These are phyloP conservation scores for Nicotiana rustica DNA, from an alignment of 305 asterid genomes.

Conservation along the genomic window DNA sequence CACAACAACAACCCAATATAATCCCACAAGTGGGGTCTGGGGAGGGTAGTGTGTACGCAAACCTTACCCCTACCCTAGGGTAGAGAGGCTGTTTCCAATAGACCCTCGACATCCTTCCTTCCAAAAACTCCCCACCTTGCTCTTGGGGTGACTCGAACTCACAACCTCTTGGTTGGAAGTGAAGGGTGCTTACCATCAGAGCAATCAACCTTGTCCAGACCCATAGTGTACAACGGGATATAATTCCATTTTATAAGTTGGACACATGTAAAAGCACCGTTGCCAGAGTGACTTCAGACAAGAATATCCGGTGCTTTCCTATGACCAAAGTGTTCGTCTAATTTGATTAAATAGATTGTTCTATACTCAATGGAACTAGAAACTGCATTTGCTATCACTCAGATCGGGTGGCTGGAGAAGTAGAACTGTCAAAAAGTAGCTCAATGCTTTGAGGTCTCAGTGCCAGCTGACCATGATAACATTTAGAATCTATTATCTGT, in stretches of 20 bases:
- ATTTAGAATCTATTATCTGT: not conserved
- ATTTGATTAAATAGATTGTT: not conserved
- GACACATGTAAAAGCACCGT: not conserved
- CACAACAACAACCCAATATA: no score
- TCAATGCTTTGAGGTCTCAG: not conserved
- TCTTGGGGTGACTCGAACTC: no score
- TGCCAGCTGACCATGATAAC: not conserved
- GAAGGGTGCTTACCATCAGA: no score
- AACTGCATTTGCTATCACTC: constrained; percentile 11
- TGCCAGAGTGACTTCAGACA: not conserved
- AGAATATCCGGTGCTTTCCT: constrained; percentile 2
- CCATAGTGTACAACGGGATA: not conserved
- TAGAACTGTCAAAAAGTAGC: not conserved
- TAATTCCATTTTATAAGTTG: not conserved
- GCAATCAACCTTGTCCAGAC: not conserved
- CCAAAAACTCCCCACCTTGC: no score
- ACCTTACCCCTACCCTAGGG: no score
- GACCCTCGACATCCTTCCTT: no score
- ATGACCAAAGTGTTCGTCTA: constrained; percentile 9
- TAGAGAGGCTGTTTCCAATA: no score
- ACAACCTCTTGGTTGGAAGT: no score
- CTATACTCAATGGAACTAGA: constrained; percentile 8
- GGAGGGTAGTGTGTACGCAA: no score
- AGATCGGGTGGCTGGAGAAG: not conserved
- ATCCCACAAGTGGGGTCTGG: no score